phyloP scores from a whole-genome alignment of 1,284 basidiomycete species.

The Athelia psychrophila region DNA sequence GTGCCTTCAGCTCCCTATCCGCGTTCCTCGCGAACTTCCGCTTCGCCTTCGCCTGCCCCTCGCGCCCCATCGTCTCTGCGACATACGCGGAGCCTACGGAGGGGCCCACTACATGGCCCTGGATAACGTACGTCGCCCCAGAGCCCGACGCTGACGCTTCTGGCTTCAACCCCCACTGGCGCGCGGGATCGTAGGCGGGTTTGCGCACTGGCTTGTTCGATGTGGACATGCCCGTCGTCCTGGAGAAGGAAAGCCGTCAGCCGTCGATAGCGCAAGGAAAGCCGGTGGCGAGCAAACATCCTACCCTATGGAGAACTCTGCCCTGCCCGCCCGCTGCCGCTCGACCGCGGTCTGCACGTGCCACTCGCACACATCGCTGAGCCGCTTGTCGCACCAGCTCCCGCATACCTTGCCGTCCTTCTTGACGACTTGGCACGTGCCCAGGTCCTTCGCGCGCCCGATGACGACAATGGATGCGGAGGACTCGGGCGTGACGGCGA shows the following conservation, averaged over 20 bases:
- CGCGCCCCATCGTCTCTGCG: slow-evolving; percentile 68
- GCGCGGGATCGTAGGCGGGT: slow-evolving; percentile 58
- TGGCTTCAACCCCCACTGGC: slow-evolving; percentile 72
- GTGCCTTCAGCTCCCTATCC: slow-evolving; percentile 54
- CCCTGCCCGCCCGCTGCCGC: slow-evolving; percentile 62
- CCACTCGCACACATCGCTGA: slow-evolving; percentile 85
- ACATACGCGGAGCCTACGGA: slow-evolving; percentile 44
- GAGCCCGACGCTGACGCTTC: slow-evolving; percentile 35
- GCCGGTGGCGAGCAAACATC: slow-evolving; percentile 14
- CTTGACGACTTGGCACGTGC: slow-evolving; percentile 75
- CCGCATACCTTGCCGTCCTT: slow-evolving; percentile 81
- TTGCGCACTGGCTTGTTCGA: slow-evolving; percentile 47
- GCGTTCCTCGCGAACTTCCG: slow-evolving; percentile 57
- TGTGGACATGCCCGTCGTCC: slow-evolving; percentile 67
- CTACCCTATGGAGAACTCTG: slow-evolving; percentile 83
- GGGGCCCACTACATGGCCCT: slow-evolving; percentile 64
- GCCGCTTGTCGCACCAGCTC: slow-evolving; percentile 84
- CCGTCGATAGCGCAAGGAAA: neutral
- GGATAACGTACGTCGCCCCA: slow-evolving; percentile 79
- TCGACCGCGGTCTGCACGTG: slow-evolving; percentile 85
- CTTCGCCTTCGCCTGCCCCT: slow-evolving; percentile 69
- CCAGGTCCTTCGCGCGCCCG: slow-evolving; percentile 83
- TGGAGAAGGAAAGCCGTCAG: slow-evolving; percentile 27
- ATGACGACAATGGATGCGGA: slow-evolving; percentile 80
- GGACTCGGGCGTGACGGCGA: slow-evolving; percentile 85